These are phyloP conservation scores for Nidularia pulvinata DNA, from an alignment of 768 basidiomycete genomes.

Conservation along the genomic window DNA sequence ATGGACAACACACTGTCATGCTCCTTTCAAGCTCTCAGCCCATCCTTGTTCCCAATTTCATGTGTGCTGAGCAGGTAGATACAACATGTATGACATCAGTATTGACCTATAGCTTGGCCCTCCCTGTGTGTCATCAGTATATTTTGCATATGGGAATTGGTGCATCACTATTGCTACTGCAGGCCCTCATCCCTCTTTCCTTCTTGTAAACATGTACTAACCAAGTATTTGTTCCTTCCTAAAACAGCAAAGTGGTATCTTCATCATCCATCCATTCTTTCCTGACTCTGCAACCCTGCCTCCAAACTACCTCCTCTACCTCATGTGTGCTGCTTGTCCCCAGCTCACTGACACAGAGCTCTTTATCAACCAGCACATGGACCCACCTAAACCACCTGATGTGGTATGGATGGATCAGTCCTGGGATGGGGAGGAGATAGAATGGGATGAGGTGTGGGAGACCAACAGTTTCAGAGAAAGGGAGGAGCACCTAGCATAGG, in stretches of 20 bases:
- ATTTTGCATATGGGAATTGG: slow-evolving; percentile 47
- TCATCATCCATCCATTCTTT: slow-evolving; percentile 19
- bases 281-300: background rate
- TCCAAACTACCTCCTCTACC: slow-evolving; percentile 19
- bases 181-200: slow-evolving; percentile 5
- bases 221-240: slow-evolving; percentile 4
- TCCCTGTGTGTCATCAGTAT: slow-evolving; percentile 33
- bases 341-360: slow-evolving; percentile 55
- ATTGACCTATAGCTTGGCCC: slow-evolving; percentile 41
- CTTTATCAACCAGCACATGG: slow-evolving; percentile 43
- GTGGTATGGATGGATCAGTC: background rate
- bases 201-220: slow-evolving; percentile 4
- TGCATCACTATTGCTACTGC: slow-evolving; percentile 50
- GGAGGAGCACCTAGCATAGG: background rate
- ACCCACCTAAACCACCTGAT: slow-evolving; percentile 1
- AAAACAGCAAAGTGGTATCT: slow-evolving; percentile 25
- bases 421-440: background rate
- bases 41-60: slow-evolving; percentile 39
- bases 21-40: slow-evolving; percentile 34
- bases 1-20: slow-evolving; percentile 42
- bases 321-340: slow-evolving; percentile 44
- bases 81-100: slow-evolving; percentile 25
- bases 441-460: background rate
- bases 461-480: background rate
- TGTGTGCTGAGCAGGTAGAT: slow-evolving; percentile 24